Evolutionary conservation across 78 protist genomes (phyloP).

Genomic region (Dictyostelium firmibasis): DNA sequence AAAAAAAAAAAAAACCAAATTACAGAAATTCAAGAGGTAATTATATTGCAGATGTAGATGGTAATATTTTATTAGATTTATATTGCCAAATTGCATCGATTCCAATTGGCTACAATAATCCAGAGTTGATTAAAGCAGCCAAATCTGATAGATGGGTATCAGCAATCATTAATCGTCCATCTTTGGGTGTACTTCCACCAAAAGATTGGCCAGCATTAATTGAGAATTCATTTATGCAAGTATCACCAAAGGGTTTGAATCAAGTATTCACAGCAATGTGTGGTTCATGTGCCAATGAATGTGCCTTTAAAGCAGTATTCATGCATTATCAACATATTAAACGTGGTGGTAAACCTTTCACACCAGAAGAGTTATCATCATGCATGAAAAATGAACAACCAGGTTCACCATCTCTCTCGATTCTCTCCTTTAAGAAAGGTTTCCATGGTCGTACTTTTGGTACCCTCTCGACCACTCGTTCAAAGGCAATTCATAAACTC

Average conservation of each 20-base stretch:
- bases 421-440: slow-evolving; percentile 79
- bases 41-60: slow-evolving; percentile 88
- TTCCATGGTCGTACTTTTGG: slow-evolving; percentile 91
- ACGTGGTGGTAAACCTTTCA: slow-evolving; percentile 76
- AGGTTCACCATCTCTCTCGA: slow-evolving; percentile 85
- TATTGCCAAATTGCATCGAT: slow-evolving; percentile 84
- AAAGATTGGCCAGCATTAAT: slow-evolving; percentile 77
- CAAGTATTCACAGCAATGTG: slow-evolving; percentile 81
- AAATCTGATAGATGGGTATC: slow-evolving; percentile 79
- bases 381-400: slow-evolving; percentile 87
- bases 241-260: slow-evolving; percentile 86
- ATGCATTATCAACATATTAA: slow-evolving; percentile 73
- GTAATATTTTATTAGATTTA: slow-evolving; percentile 85
- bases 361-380: slow-evolving; percentile 69
- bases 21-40: slow-evolving; percentile 82
- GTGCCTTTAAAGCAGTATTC: slow-evolving; percentile 86
- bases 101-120: slow-evolving; percentile 87
- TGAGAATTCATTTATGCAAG: slow-evolving; percentile 82
- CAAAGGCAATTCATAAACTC: slow-evolving; percentile 87
- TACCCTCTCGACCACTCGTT: slow-evolving; percentile 86
- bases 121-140: slow-evolving; percentile 84
- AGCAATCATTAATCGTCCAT: slow-evolving; percentile 85
- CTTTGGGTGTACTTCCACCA: slow-evolving; percentile 87
- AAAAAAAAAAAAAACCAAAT: too few species aligned
- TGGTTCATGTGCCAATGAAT: slow-evolving; percentile 87